A percentile compares a stretch with the other conserved stretches of the same genome.
These are phyloP conservation scores for Candida neerlandica DNA, from an alignment of 1,139 yeast genomes.

Conservation along the genomic window DNA sequence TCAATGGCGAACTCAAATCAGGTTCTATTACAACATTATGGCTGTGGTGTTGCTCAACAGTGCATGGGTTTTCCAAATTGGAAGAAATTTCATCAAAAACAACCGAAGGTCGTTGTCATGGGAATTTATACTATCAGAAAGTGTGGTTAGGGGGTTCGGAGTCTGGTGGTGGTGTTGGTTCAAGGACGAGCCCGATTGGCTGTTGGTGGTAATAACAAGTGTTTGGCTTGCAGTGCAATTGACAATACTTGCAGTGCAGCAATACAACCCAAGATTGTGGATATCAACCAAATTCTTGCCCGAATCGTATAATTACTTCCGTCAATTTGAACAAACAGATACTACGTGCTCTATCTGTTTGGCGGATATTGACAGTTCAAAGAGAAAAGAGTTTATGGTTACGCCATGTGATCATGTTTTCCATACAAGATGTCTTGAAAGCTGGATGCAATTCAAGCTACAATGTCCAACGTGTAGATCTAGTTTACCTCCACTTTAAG, in stretches of 20 bases:
- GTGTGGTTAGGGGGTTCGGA: constrained; percentile 51
- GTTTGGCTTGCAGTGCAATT: background rate
- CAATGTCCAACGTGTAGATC: constrained; percentile 95
- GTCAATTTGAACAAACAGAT: constrained; percentile 31
- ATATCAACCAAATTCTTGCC: constrained; percentile 17
- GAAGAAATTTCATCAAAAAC: constrained; percentile 75
- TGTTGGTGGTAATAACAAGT: background rate
- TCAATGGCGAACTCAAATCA: constrained; percentile 62
- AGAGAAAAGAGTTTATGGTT: constrained; percentile 53
- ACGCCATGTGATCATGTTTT: constrained; percentile 92
- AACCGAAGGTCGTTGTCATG: constrained; percentile 66
- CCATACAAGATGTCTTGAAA: constrained; percentile 83
- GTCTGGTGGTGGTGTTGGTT: constrained; percentile 48
- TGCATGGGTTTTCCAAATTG: constrained; percentile 90
- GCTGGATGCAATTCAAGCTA: constrained; percentile 90
- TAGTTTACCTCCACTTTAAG: constrained; percentile 70
- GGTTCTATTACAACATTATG: constrained; percentile 61
- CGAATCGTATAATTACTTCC: constrained; percentile 24
- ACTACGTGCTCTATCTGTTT: constrained; percentile 89
- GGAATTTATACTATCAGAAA: constrained; percentile 71
- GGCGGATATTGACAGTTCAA: constrained; percentile 58
- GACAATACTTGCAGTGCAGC: background rate
- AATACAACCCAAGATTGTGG: constrained; percentile 52
- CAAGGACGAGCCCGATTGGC: background rate
- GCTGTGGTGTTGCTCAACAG: constrained; percentile 60